Base-by-base conservation (phyloP, 2,329 filamentous ascomycete genomes). In the Botryotinia narcissicola region DNA sequence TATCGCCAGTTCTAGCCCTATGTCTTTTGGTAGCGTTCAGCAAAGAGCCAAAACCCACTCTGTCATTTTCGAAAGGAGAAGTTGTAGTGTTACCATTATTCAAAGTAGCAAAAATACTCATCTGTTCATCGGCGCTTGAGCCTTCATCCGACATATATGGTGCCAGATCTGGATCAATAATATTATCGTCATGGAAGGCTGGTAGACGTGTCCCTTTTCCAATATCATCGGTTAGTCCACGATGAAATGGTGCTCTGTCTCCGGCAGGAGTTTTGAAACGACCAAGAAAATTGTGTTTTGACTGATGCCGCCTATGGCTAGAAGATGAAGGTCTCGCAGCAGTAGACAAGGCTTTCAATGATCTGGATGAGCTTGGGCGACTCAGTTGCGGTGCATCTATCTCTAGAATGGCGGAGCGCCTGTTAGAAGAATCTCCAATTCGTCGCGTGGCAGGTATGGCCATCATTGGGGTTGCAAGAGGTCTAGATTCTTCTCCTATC, bases 181-280 rank as follows among this genome's bases (percentile, higher is more conserved):
- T 97, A 80, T 96, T 98, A 84, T 99, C 96, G 80, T 96, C 94
- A 81, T 99, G 96, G 78, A 99, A 98, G n/a, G 94, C 94, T 25
- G 95, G 92, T 51, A 97, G 87, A 60, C 90, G 89, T 12, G 89
- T 85, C 76, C 90, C 91, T 75, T 87, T 89, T 6, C 86, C 84
- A 66, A 87, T 84, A 74, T 94, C 91, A 70, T 97, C 89, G 16
- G 85, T 90, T 18, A 90, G 87, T 74, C 92, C 92, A 72, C 94
- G 87, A 79, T 93, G 93, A 77, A 98, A 98, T 0, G 96, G 96
- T 0, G 93, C 95, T 73, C 93, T 88, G 75, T 98, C 93, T 74
- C 97, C 93, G 29, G 90, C 85, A 9, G 87, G 86, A 10, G 88
- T 82, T 80, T 93, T 96, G 77, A 95, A 89, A 71, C 92, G 90